Conservation (phyloP, 371 early-diverging fungal genomes). For the Conidiobolus coronatus region DNA sequence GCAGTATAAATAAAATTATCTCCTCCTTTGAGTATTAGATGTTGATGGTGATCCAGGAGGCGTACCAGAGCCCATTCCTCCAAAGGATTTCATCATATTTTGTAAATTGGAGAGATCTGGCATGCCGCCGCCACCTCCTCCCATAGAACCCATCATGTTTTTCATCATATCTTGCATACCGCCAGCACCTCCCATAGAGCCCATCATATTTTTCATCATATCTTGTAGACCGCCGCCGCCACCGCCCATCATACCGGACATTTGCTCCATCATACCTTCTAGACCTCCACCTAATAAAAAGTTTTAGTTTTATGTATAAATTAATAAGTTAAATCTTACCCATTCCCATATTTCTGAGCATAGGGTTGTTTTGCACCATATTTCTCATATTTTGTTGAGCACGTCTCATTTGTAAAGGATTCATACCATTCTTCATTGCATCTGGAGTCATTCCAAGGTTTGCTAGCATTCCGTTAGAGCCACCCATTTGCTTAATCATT, state of each 20-base stretch:
- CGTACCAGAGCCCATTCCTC: background rate
- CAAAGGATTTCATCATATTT: background rate
- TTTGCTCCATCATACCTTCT: slow-evolving; percentile 61
- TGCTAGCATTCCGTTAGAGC: slow-evolving; percentile 62
- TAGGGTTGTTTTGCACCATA: slow-evolving; percentile 20
- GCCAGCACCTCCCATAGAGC: slow-evolving; percentile 18
- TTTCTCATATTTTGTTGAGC: slow-evolving; percentile 49
- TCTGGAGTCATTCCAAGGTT: slow-evolving; percentile 15
- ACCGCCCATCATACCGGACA: slow-evolving; percentile 32
- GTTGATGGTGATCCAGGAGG: background rate
- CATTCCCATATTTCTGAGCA: background rate
- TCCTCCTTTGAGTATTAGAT: background rate
- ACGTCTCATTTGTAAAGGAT: slow-evolving; percentile 45
- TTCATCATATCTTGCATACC: slow-evolving; percentile 3
- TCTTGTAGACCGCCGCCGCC: slow-evolving; percentile 18
- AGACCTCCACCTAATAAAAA: slow-evolving; percentile 23
- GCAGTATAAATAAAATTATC: no score
- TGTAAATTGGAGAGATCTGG: background rate
- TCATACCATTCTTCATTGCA: slow-evolving; percentile 27
- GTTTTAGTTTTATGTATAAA: background rate
- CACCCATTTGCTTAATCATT: slow-evolving; percentile 94
- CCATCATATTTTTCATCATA: slow-evolving; percentile 10
- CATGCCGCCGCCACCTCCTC: background rate
- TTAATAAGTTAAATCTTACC: background rate
- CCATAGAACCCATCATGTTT: slow-evolving; percentile 28